Evolutionary conservation across 2,329 filamentous ascomycete species (phyloP), one percentile per base, ranked within the genome.

Genomic region (Aspergillus felis): DNA sequence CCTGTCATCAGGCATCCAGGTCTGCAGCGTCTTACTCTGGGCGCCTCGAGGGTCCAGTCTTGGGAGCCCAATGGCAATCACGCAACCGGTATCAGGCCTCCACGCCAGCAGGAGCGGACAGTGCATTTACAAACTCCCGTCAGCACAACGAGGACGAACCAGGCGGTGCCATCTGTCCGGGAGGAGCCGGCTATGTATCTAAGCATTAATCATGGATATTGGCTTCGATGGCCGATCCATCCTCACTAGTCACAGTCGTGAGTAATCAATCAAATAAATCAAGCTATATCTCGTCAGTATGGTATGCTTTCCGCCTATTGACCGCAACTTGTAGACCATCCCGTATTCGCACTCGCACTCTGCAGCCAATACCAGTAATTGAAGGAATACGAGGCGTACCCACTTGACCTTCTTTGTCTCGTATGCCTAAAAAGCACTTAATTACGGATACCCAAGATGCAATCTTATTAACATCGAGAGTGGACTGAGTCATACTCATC

Each of bases 1-100:
- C 75, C 75, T 0, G 58, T 64, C 3, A 68, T 75, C 44, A 65
- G 65, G 41, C 65, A 74, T 29, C 62, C 69, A 3, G 64, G 64
- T 5, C 57, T 67, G 22, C 52, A 54, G 47, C 57, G 53, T 3
- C 38, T 67, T 17, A 17, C 14, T 17, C 14, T 5, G 32, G 32
- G 14, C 25, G 25, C 25, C 14, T 38, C 32, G 32, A 14, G 4
- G 44, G 50, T 54, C 25, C 44, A 57, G 50, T 41, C 56, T 17
- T 49, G 50, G 22, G 32, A 14, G 32, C 32, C 32, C 32, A 17
- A 38, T 6, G 6, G 32, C 14, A 17, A 17, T 38, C 32, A 38
- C 32, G 32, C 32, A 38, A 38, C 32, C 14, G 32, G 14, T 17
- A 38, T 38, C 32, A n/a, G 14, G 32, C 32, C 32, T 38, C 32